phyloP scores from a whole-genome alignment of 371 early-diverging fungal genomes.

The Mortierella sp. region DNA sequence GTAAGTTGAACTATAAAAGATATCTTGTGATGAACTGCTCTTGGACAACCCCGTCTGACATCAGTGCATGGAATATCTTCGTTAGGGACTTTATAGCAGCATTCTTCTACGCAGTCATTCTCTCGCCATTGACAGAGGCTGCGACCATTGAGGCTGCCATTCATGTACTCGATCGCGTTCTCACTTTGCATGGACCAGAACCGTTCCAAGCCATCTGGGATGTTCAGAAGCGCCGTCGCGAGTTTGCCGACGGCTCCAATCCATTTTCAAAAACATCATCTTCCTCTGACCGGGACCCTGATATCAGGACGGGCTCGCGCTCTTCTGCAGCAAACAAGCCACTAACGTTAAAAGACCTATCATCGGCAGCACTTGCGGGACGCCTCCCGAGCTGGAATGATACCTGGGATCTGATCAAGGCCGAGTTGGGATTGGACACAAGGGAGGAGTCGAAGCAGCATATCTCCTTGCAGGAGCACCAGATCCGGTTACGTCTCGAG shows the following conservation, averaged over 20 bases:
- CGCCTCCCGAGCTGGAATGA: slow-evolving; percentile 50
- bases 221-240: slow-evolving; percentile 46
- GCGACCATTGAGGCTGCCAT: slow-evolving; percentile 49
- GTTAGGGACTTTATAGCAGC: slow-evolving; percentile 42
- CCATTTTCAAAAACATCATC: slow-evolving; percentile 25
- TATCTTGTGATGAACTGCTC: not conserved
- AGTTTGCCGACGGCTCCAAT: slow-evolving; percentile 39
- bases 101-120: slow-evolving; percentile 45
- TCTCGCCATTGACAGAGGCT: slow-evolving; percentile 45
- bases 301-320: slow-evolving; percentile 7
- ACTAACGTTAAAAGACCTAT: not conserved
- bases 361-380: slow-evolving; percentile 1
- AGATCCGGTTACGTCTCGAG: slow-evolving; percentile 32
- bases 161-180: slow-evolving; percentile 42
- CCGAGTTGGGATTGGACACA: slow-evolving; percentile 45
- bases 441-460: slow-evolving; percentile 34
- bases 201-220: slow-evolving; percentile 43
- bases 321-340: not conserved
- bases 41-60: not conserved
- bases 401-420: slow-evolving; percentile 48
- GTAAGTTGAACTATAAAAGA: slow-evolving; percentile 16
- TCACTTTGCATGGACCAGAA: slow-evolving; percentile 50
- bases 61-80: not conserved
- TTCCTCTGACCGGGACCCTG: not conserved
- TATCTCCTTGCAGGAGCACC: slow-evolving; percentile 37